Evolutionary conservation across 225 moss, liverwort and hornwort species (phyloP).

Genomic region (Thuidium tamariscinum): DNA sequence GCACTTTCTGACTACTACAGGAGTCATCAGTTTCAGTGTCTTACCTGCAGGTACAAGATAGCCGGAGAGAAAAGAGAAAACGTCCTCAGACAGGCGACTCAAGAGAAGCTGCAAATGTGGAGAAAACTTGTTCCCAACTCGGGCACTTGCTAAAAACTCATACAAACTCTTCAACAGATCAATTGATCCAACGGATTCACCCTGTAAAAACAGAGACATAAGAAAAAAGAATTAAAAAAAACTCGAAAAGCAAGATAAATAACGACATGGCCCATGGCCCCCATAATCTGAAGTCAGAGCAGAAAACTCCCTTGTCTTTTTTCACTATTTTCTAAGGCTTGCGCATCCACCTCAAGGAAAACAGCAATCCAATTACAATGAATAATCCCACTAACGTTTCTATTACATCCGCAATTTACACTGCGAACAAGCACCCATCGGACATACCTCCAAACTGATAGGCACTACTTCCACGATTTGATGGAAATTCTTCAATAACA

Average conservation of each 20-base stretch:
- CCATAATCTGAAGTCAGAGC: not conserved
- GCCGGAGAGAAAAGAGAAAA: constrained; percentile 50
- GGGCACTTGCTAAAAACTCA: constrained; percentile 46
- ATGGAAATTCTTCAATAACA: constrained; percentile 35
- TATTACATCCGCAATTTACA: not conserved
- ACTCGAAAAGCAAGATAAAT: not conserved
- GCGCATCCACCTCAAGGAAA: not conserved
- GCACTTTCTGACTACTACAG: not conserved
- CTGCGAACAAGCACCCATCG: not conserved
- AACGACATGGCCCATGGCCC: not conserved
- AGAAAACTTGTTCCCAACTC: constrained; percentile 34
- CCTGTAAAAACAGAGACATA: constrained; percentile 13
- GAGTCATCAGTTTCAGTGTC: not conserved
- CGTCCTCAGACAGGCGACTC: constrained; percentile 33
- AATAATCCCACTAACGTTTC: not conserved
- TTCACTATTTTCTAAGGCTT: not conserved
- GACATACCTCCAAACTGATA: constrained; percentile 6
- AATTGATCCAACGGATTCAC: constrained; percentile 5
- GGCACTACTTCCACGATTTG: constrained; percentile 20
- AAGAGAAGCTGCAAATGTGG: constrained; percentile 60
- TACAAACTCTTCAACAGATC: constrained; percentile 39
- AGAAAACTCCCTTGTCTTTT: not conserved
- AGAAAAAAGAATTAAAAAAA: not conserved
- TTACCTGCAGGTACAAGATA: constrained; percentile 52
- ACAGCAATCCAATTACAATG: not conserved